A percentile compares a stretch with the other conserved stretches of the same genome.
These are phyloP conservation scores for Nicotiana obtusifolia DNA, from an alignment of 257 asterid species.

Conservation along the genomic window DNA sequence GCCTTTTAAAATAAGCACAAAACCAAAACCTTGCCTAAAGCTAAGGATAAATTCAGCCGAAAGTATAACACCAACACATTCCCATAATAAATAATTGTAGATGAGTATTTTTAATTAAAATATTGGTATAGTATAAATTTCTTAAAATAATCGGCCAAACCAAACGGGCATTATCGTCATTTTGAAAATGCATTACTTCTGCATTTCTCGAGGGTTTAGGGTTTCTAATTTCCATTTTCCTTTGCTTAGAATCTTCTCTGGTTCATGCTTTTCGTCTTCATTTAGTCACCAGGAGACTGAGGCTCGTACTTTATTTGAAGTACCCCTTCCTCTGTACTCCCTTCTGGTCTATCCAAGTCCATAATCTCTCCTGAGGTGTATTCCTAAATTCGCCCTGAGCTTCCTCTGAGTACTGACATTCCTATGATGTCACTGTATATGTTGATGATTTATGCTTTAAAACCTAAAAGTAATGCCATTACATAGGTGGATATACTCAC, in stretches of 20 bases:
- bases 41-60: too few species aligned
- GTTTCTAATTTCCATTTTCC: not conserved
- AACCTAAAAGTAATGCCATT: not conserved
- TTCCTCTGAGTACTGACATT: not conserved
- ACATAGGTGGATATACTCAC: not conserved
- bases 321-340: not conserved
- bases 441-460: not conserved
- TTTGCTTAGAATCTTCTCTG: not conserved
- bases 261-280: not conserved
- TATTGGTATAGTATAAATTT: too few species aligned
- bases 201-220: not conserved
- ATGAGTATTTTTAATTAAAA: too few species aligned
- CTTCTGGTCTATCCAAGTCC: not conserved
- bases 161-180: too few species aligned
- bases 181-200: too few species aligned
- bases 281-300: not conserved
- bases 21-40: too few species aligned
- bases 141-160: too few species aligned
- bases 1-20: too few species aligned
- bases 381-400: not conserved
- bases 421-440: not conserved
- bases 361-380: not conserved
- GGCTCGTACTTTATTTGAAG: not conserved
- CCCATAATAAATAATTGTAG: too few species aligned
- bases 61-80: too few species aligned